Base-by-base conservation (phyloP, 2,329 filamentous ascomycete genomes). In the Cytospora leucostoma region DNA sequence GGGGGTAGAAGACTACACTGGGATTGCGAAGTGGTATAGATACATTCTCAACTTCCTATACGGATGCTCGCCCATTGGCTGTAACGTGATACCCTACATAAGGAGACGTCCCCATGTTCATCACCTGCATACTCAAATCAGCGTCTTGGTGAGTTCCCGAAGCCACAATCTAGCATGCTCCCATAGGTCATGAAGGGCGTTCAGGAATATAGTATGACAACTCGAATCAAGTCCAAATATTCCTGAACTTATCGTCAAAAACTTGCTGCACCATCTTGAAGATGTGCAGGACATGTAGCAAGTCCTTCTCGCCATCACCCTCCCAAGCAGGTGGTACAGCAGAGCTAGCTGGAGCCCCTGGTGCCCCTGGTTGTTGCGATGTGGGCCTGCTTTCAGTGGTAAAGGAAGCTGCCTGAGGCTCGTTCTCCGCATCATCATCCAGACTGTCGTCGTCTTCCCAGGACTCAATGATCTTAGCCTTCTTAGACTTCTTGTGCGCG, bases 201-300 rank as follows among this genome's bases (percentile, higher is more conserved):
- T n/a, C 8, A 38, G 1, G 5, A n/a, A 12, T 6, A 5, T 11
- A 12, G 15, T 2, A 37, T 13, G 7, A 37, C 27, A n/a, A 33
- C 10, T 47, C 13, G 2, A 74, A 27, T 57, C 74, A 88, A 71
- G 85, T 82, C 83, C 84, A 87, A 70, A 83, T 81, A 69, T 81
- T 82, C 70, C 71, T 79, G 74, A 90, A 90, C 76, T 88, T 90
- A 52, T 79, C 78, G 67, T 88, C 82, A 72, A 89, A 90, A 62
- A 85, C 83, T 34, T 77, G 75, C 70, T 82, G 82, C 66, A 90
- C 70, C 68, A 79, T 74, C 65, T 76, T 78, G 70, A 90, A 89
- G 1, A 85, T 84, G 68, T 78, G 80, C 15, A 88, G 75, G 32
- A 90, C 86, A 67, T 82, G 81, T 67, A 79, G 69, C 71, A 89